Conservation (phyloP, 768 basidiomycete species). For the Bullera alba region DNA sequence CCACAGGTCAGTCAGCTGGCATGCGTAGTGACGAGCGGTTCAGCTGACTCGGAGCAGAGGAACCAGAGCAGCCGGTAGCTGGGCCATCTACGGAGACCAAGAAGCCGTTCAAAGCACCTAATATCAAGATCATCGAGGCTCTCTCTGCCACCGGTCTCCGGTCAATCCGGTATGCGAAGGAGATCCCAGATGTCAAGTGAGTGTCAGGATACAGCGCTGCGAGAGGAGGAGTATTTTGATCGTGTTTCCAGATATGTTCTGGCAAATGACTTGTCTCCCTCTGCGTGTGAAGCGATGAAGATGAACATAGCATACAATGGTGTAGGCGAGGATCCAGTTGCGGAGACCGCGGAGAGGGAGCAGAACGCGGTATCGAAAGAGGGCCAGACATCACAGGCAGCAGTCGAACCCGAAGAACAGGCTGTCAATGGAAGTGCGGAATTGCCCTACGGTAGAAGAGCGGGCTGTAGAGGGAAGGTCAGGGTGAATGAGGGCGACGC, state of each 20-base stretch:
- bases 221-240: neutral
- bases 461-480: constrained; percentile 54
- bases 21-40: neutral
- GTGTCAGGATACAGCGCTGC: constrained; percentile 25
- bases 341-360: neutral
- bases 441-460: constrained; percentile 18
- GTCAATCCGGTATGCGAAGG: constrained; percentile 93
- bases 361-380: neutral
- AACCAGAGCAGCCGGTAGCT: constrained; percentile 8
- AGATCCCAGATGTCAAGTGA: constrained; percentile 84
- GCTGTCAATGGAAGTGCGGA: constrained; percentile 5
- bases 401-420: constrained; percentile 12
- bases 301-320: constrained; percentile 78
- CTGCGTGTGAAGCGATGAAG: constrained; percentile 76
- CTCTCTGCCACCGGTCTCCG: constrained; percentile 93
- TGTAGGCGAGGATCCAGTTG: constrained; percentile 46
- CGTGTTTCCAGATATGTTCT: constrained; percentile 74
- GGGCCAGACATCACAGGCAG: neutral
- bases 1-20: constrained; percentile 1
- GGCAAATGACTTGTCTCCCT: constrained; percentile 83
- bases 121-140: constrained; percentile 78
- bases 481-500: constrained; percentile 88
- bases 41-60: neutral
- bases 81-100: constrained; percentile 26
- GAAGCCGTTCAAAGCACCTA: constrained; percentile 46